These are phyloP conservation scores for Leptographium galeiforme DNA, from an alignment of 2,329 filamentous ascomycete genomes.

Conservation along the genomic window DNA sequence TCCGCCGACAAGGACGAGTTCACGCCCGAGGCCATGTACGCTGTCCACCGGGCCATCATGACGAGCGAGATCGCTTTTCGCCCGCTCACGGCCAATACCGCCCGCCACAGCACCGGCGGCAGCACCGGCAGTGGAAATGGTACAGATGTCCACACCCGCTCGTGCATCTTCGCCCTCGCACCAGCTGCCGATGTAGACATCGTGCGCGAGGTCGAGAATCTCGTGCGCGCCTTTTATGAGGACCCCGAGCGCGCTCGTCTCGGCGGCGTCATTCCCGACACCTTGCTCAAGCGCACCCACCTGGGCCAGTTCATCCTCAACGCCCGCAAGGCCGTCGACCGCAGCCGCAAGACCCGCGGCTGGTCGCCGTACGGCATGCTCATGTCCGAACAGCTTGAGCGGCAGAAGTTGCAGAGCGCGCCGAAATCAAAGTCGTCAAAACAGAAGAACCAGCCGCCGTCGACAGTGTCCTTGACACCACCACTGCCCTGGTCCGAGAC, in stretches of 20 bases:
- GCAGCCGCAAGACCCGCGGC: slow-evolving; percentile 32
- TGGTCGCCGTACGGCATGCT: slow-evolving; percentile 39
- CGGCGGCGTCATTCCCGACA: slow-evolving; percentile 12
- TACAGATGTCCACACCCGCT: slow-evolving; percentile 23
- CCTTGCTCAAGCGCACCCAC: slow-evolving; percentile 10
- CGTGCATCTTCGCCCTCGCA: slow-evolving; percentile 48
- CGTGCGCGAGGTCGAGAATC: slow-evolving; percentile 34
- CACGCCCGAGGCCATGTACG: slow-evolving; percentile 43
- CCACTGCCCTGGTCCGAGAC: slow-evolving; percentile 27
- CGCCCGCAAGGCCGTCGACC: slow-evolving; percentile 35
- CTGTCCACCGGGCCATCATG: slow-evolving; percentile 52
- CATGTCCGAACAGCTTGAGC: slow-evolving; percentile 10
- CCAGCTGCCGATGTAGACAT: slow-evolving; percentile 38
- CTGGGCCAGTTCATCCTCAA: slow-evolving; percentile 34
- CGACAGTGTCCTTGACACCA: too few species aligned
- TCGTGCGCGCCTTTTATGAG: slow-evolving; percentile 42
- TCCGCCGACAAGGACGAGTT: slow-evolving; percentile 18
- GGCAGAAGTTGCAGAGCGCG: background rate
- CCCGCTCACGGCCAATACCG: slow-evolving; percentile 20
- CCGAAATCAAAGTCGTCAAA: background rate
- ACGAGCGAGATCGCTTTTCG: slow-evolving; percentile 49
- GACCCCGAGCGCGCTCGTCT: slow-evolving; percentile 12
- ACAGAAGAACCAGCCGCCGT: slow-evolving; percentile 5
- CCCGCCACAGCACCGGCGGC: slow-evolving; percentile 20
- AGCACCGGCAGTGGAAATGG: background rate